Conservation (phyloP, 257 asterid genomes). For the Ocimum tenuiflorum region DNA sequence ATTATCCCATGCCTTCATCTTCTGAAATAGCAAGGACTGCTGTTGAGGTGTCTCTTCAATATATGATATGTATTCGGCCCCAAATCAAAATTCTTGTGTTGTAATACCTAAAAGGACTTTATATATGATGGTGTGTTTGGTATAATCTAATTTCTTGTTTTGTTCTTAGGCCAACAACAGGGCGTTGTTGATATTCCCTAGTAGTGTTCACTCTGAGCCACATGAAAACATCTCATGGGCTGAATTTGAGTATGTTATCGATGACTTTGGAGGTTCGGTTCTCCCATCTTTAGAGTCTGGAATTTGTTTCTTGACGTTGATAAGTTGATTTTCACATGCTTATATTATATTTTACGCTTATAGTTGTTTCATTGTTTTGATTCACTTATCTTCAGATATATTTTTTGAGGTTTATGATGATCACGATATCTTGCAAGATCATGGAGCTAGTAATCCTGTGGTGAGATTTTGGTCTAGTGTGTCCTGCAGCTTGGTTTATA, state of each 20-base stretch:
- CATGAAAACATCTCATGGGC: conserved; percentile 71
- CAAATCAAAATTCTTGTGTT: conserved; percentile 12
- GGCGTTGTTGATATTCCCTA: conserved; percentile 58
- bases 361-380: background rate
- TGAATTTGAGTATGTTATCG: conserved; percentile 56
- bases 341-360: background rate
- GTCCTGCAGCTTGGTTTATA: background rate
- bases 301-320: background rate
- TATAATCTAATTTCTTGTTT: conserved; percentile 11
- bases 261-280: conserved; percentile 66
- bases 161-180: conserved; percentile 46
- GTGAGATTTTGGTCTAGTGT: conserved; percentile 38
- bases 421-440: conserved; percentile 59
- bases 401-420: conserved; percentile 57
- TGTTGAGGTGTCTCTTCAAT: conserved; percentile 47
- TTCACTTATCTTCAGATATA: conserved; percentile 45
- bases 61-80: conserved; percentile 11
- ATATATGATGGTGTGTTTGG: background rate
- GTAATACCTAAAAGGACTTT: background rate
- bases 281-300: background rate
- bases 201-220: conserved; percentile 60
- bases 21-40: conserved; percentile 75
- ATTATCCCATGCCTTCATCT: conserved; percentile 49
- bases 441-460: conserved; percentile 68
- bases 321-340: background rate